Evolutionary conservation across 768 basidiomycete genomes (phyloP).

Genomic region (Auriscalpium microsporum): DNA sequence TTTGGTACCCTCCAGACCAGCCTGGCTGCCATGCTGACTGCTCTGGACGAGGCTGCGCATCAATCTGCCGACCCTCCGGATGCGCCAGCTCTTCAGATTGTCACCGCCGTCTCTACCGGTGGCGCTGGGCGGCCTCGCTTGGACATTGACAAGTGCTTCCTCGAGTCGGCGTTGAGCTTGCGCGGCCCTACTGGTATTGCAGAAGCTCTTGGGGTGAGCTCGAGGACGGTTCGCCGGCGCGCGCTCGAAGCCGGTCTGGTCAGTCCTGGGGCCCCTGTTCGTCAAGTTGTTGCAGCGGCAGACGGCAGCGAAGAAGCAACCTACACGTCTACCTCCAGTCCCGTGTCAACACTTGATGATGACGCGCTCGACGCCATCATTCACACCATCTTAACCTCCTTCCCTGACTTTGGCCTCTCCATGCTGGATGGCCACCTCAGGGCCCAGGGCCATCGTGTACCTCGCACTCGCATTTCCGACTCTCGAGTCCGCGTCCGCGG

Average conservation of each 20-base stretch:
- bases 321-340: not conserved
- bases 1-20: not conserved
- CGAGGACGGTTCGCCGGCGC: slow-evolving; percentile 15
- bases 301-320: not conserved
- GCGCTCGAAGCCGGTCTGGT: slow-evolving; percentile 14
- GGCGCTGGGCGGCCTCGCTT: slow-evolving; percentile 20
- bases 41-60: not conserved
- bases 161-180: slow-evolving; percentile 16
- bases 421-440: slow-evolving; percentile 16
- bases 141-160: slow-evolving; percentile 21
- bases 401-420: slow-evolving; percentile 14
- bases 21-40: not conserved
- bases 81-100: not conserved
- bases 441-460: slow-evolving; percentile 12
- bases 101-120: slow-evolving; percentile 5
- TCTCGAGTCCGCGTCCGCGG: slow-evolving; percentile 17
- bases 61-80: not conserved
- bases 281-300: not conserved
- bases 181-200: slow-evolving; percentile 15
- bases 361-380: slow-evolving; percentile 6
- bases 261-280: slow-evolving; percentile 15
- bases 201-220: not conserved
- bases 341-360: slow-evolving; percentile 6
- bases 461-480: slow-evolving; percentile 1
- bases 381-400: slow-evolving; percentile 4